Evolutionary conservation across 108 stramenopile genomes (phyloP).

Genomic region (Nannochloropsis salina): DNA sequence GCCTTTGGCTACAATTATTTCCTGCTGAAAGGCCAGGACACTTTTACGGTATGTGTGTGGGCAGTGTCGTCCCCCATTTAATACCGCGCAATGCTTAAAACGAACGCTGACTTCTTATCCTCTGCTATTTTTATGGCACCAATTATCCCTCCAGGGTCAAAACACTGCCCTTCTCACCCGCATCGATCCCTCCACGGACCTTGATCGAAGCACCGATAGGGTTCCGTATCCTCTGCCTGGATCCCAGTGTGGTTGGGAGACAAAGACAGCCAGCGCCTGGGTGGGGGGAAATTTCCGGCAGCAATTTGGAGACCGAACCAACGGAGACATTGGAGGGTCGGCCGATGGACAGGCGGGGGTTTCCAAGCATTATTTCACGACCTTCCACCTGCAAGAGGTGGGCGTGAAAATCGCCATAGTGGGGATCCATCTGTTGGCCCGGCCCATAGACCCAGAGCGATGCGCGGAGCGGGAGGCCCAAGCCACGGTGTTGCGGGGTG

Average conservation of each 20-base stretch:
- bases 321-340: neutral
- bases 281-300: neutral
- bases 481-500: constrained; percentile 16
- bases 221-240: neutral
- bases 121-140: no score
- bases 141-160: neutral
- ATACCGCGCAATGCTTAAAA: no score
- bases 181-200: neutral
- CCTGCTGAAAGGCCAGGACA: neutral
- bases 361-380: neutral
- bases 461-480: constrained; percentile 20
- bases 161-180: constrained; percentile 21
- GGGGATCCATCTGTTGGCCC: constrained; percentile 22
- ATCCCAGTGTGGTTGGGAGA: neutral
- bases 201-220: neutral
- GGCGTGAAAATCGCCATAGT: constrained; percentile 9
- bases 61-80: no score
- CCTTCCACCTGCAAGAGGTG: neutral
- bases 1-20: neutral
- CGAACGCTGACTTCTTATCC: no score
- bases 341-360: neutral
- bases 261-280: neutral
- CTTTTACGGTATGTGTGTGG: neutral
- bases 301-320: neutral
- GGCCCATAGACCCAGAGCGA: neutral